phyloP scores from a whole-genome alignment of 257 asterid species.

The Solanum microdontum region DNA sequence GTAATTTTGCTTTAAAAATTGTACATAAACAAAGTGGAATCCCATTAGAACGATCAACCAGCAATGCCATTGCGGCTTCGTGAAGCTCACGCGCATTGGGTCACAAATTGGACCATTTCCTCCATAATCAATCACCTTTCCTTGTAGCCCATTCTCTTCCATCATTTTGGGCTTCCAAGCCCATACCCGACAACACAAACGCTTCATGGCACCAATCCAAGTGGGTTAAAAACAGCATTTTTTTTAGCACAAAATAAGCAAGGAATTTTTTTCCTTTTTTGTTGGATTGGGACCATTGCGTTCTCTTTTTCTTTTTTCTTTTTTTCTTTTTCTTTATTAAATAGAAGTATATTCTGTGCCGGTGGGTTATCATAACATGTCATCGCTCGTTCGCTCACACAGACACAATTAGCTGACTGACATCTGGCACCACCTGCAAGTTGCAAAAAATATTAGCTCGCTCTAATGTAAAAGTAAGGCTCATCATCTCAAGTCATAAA shows the following conservation, averaged over 20 bases:
- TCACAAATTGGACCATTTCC: no score
- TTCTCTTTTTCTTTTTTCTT: background rate
- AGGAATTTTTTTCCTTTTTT: background rate
- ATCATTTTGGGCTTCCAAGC: background rate
- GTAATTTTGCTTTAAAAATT: background rate
- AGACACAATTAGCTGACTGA: background rate
- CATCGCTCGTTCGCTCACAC: background rate
- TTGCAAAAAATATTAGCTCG: background rate
- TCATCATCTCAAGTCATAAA: background rate
- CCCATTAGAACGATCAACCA: background rate
- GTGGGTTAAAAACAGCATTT: background rate
- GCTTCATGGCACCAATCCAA: background rate
- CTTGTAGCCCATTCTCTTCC: background rate
- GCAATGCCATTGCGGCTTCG: background rate
- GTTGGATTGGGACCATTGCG: background rate
- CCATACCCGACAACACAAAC: background rate
- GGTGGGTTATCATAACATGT: background rate
- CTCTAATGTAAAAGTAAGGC: background rate
- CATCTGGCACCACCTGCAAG: conserved; percentile 2
- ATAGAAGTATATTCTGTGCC: background rate
- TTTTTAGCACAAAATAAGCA: background rate
- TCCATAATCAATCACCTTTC: background rate
- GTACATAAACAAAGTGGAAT: background rate
- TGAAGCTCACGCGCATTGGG: background rate
- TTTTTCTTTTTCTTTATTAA: background rate